Conservation (phyloP, 225 moss, liverwort and hornwort genomes). For the Pseudisothecium myosuroides region DNA sequence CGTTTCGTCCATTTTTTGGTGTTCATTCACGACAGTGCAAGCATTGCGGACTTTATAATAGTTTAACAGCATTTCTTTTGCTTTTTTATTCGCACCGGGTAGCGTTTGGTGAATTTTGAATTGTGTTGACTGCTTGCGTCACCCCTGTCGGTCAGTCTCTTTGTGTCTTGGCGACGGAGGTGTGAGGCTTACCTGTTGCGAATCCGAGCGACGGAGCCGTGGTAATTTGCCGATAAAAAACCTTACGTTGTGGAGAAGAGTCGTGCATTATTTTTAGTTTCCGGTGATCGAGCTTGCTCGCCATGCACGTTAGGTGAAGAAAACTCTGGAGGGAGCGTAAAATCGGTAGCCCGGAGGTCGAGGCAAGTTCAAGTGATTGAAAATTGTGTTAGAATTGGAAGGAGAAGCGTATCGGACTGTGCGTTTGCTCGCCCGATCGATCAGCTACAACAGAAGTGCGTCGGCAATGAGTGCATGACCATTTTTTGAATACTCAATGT, state of each 20-base stretch:
- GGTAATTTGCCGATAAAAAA: not conserved
- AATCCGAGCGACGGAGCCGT: not conserved
- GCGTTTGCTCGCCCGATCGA: not conserved
- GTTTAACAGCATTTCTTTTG: not conserved
- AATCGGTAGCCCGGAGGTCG: not conserved
- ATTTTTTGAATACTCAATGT: not conserved
- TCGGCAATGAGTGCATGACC: not conserved
- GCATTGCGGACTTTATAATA: not conserved
- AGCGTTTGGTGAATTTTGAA: not conserved
- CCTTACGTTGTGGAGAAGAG: not conserved
- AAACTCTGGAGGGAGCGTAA: not conserved
- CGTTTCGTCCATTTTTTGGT: not conserved
- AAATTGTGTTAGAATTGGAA: not conserved
- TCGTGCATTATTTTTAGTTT: not conserved
- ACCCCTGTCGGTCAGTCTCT: not conserved
- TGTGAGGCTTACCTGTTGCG: not conserved
- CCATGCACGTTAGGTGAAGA: not conserved
- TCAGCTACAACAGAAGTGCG: not conserved
- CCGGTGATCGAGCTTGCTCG: not conserved
- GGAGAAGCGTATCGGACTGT: not conserved
- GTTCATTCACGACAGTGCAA: not conserved
- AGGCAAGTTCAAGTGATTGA: not conserved
- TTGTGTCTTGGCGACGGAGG: not conserved
- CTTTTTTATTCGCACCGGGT: not conserved
- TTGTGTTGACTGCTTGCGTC: not conserved